A percentile compares a stretch with the other conserved stretches of the same genome.
Conservation (phyloP, 2,329 filamentous ascomycete genomes). For the Colletotrichum sp. region DNA sequence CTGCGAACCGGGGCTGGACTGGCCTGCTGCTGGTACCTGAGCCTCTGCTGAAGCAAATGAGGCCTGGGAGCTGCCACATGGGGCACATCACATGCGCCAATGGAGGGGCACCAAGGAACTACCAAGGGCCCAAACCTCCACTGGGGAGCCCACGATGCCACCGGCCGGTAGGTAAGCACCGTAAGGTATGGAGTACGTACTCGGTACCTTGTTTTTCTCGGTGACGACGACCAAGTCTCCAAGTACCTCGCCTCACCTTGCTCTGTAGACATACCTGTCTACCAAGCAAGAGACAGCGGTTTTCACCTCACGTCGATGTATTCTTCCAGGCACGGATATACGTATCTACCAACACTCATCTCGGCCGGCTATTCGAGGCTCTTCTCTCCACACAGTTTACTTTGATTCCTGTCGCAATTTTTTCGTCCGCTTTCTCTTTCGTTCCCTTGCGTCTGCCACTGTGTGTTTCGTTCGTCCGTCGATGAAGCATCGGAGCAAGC, state of each 20-base stretch:
- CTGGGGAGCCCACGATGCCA: not conserved
- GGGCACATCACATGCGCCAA: slow-evolving; percentile 22
- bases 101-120: slow-evolving; percentile 21
- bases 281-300: not conserved
- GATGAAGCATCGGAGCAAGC: slow-evolving; percentile 2
- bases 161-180: not conserved
- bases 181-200: not conserved
- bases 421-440: not conserved
- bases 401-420: not conserved
- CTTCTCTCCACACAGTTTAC: slow-evolving; percentile 14
- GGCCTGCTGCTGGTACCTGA: slow-evolving; percentile 13
- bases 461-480: not conserved
- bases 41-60: slow-evolving; percentile 15
- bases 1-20: not conserved
- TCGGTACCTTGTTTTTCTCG: not conserved
- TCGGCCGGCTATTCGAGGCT: slow-evolving; percentile 21
- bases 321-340: not conserved
- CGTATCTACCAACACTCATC: not conserved
- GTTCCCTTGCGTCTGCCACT: not conserved
- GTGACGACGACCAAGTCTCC: not conserved
- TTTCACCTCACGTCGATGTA: not conserved
- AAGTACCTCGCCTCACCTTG: not conserved
- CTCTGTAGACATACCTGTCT: not conserved
- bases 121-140: slow-evolving; percentile 12
- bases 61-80: slow-evolving; percentile 21